Base-by-base conservation (phyloP, 805 yeast genomes). In the Yarrowia sp. region DNA sequence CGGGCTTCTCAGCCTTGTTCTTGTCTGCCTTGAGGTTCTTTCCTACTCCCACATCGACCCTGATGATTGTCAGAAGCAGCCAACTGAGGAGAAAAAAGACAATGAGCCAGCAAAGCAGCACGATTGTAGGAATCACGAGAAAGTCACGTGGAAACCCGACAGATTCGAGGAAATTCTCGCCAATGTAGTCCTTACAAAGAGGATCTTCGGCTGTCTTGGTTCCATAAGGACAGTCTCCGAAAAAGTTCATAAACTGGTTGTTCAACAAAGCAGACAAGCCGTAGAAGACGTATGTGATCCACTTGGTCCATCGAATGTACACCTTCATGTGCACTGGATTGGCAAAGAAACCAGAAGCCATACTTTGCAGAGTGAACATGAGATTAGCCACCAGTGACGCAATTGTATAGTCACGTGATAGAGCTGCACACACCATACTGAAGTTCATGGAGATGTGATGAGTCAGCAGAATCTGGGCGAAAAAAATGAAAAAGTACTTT, bases 241-340 rank as follows among this genome's bases (percentile, higher is more conserved):
- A 69, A 78, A 81, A 89, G 40, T 82, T 84, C 1, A 89, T 80
- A 74, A 85, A 91, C 71, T 90, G 87, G 73, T 87, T 89, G 0
- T 92, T 82, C 47, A 83, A 73, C 68, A 87, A 73, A 1, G 87
- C 87, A 2, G 95, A 95, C 76, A 89, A 89, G 0, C 87, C 87
- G 74, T 89, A 91, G 91, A 93, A 92, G 65, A 88, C 81, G 74
- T 85, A 89, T 0, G 94, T 87, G 68, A 87, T 79, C 76, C 89
- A 91, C 74, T 88, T 90, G 6, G 88, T 83, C 97, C 97, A 91
- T 42, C 91, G 81, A 9, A 91, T 96, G 73, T 92, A 92, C 0
- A 90, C 96, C 0, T 96, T 96, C 86, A 91, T 83, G 0, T 85
- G 82, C 9, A 81, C 79, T 0, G 92, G 85, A 75, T 91, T 90